phyloP scores from a whole-genome alignment of 306 rosid genomes.

The Mimosa pudica region DNA sequence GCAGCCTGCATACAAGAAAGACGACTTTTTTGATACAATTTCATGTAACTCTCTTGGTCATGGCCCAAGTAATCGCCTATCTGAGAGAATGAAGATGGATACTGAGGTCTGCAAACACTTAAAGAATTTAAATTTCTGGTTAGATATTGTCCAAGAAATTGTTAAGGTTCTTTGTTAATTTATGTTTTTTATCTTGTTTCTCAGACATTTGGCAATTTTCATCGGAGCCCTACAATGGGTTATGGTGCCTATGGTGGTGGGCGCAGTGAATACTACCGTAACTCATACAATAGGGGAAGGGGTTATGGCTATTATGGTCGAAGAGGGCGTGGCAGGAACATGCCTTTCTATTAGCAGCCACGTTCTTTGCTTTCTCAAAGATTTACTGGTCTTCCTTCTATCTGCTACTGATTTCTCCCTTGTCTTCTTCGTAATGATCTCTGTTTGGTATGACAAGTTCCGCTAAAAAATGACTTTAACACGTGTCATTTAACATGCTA shows the following conservation, averaged over 20 bases:
- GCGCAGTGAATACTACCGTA: conserved; percentile 46
- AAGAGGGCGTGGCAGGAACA: conserved; percentile 50
- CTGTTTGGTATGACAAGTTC: conserved; percentile 21
- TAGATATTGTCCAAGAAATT: conserved; percentile 3
- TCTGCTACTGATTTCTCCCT: conserved; percentile 24
- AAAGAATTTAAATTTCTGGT: conserved; percentile 19
- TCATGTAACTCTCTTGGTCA: conserved; percentile 57
- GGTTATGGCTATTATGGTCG: conserved; percentile 53
- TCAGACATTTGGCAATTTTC: conserved; percentile 66
- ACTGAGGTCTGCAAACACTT: conserved; percentile 56
- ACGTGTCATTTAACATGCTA: conserved; percentile 11
- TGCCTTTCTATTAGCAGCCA: conserved; percentile 41
- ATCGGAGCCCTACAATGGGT: conserved; percentile 46
- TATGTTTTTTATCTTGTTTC: conserved; percentile 10
- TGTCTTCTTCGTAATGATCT: conserved; percentile 27
- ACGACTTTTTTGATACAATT: conserved; percentile 80
- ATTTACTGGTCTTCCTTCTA: conserved; percentile 12
- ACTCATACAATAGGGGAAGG: conserved; percentile 52
- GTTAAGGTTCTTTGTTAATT: conserved; percentile 17
- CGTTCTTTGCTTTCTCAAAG: conserved; percentile 15
- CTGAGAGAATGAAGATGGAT: conserved; percentile 55
- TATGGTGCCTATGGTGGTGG: conserved; percentile 53
- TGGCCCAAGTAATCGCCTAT: conserved; percentile 56
- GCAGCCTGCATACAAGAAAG: conserved; percentile 78
- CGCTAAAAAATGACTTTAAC: conserved; percentile 24